These are phyloP conservation scores for Alisma plantagoaquatica DNA, from an alignment of 106 monocot genomes.

Conservation along the genomic window DNA sequence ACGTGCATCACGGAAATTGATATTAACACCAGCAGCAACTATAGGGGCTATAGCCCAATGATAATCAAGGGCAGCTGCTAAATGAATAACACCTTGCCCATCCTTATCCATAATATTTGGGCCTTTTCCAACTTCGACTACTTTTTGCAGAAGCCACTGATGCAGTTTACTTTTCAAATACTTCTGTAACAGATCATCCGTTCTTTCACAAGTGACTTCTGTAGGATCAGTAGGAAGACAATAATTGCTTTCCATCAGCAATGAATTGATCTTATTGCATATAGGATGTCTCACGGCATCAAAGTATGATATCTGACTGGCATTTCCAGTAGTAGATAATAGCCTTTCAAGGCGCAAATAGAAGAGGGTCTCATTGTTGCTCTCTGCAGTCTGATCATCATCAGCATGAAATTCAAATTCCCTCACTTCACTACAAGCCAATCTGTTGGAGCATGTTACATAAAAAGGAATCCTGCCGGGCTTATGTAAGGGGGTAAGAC, in stretches of 20 bases:
- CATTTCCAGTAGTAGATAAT: no score
- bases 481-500: slow-evolving; percentile 49
- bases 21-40: slow-evolving; percentile 59
- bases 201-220: no score
- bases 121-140: slow-evolving; percentile 67
- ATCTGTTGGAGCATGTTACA: slow-evolving; percentile 71
- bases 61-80: slow-evolving; percentile 88
- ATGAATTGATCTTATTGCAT: no score
- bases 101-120: slow-evolving; percentile 63
- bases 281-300: no score
- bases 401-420: slow-evolving; percentile 63
- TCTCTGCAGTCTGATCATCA: slow-evolving; percentile 20
- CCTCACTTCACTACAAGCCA: slow-evolving; percentile 81
- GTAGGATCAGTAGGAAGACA: no score
- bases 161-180: no score
- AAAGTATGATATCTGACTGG: no score
- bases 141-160: slow-evolving; percentile 75
- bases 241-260: no score
- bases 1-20: slow-evolving; percentile 77
- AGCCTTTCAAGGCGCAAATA: slow-evolving; percentile 58
- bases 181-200: no score
- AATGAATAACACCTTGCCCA: slow-evolving; percentile 81
- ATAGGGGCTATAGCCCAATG: slow-evolving; percentile 84
- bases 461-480: slow-evolving; percentile 78
- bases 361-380: slow-evolving; percentile 34